Evolutionary conservation across 2,329 filamentous ascomycete genomes (phyloP).

Genomic region (Sporothrix pallida): DNA sequence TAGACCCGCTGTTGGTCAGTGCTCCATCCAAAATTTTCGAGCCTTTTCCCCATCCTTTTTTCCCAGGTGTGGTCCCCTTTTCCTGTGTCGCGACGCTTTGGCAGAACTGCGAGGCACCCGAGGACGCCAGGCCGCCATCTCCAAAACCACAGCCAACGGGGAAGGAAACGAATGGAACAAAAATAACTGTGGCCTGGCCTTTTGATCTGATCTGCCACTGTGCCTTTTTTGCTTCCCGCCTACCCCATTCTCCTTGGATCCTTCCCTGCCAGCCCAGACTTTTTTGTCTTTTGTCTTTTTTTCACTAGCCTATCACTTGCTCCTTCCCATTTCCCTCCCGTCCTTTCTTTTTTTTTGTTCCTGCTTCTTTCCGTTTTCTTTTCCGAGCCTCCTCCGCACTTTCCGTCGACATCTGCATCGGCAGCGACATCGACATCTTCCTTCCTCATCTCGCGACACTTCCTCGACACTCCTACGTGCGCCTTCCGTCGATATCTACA

Average conservation of each 20-base stretch:
- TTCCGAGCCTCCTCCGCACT: not conserved
- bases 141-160: not conserved
- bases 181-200: not conserved
- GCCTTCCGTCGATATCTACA: not conserved
- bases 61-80: not conserved
- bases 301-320: conserved; percentile 10
- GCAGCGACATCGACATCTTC: not conserved
- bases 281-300: conserved; percentile 11
- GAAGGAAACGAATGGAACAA: not conserved
- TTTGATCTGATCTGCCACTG: conserved; percentile 12
- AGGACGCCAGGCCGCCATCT: not conserved
- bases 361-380: not conserved
- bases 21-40: conserved; percentile 25
- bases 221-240: not conserved
- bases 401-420: not conserved
- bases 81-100: not conserved
- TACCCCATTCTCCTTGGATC: conserved; percentile 10
- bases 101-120: conserved; percentile 5
- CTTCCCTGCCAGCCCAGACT: not conserved
- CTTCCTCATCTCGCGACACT: not conserved
- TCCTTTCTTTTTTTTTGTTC: not conserved
- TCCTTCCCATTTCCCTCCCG: not conserved
- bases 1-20: conserved; percentile 23
- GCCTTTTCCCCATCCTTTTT: conserved; percentile 26
- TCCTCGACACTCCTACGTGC: not conserved